Percentiles rank a stretch among this genome's conserved stretches.
Evolutionary conservation across 495 filamentous ascomycete genomes (phyloP).

Genomic region (Ascobolus immersus): DNA sequence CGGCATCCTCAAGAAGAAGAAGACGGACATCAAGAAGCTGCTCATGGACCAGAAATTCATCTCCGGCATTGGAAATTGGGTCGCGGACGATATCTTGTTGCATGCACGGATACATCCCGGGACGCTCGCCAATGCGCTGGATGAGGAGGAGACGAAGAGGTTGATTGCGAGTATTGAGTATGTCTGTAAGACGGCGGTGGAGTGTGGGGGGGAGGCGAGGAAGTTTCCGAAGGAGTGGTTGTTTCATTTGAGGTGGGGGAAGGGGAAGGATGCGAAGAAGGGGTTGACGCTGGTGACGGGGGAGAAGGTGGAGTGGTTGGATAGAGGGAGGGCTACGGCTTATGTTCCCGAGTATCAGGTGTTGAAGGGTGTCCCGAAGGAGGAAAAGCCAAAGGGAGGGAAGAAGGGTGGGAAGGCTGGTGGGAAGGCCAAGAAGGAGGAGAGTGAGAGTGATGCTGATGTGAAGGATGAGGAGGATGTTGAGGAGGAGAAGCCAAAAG

Average conservation of each 20-base stretch:
- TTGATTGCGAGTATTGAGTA: slow-evolving; percentile 50
- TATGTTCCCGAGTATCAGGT: slow-evolving; percentile 67
- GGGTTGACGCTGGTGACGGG: slow-evolving; percentile 47
- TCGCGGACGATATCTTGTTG: slow-evolving; percentile 81
- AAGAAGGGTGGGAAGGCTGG: slow-evolving; percentile 1
- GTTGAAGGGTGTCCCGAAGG: slow-evolving; percentile 35
- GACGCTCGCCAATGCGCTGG: slow-evolving; percentile 66
- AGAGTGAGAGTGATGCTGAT: neutral
- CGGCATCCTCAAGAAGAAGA: slow-evolving; percentile 42
- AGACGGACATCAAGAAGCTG: slow-evolving; percentile 63
- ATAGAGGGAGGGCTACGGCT: slow-evolving; percentile 71
- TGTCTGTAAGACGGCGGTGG: slow-evolving; percentile 55
- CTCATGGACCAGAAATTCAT: slow-evolving; percentile 73
- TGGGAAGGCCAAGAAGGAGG: slow-evolving; percentile 1
- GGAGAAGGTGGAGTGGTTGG: slow-evolving; percentile 54
- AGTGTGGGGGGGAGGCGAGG: slow-evolving; percentile 65
- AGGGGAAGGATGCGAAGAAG: slow-evolving; percentile 49
- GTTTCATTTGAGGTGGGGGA: slow-evolving; percentile 74
- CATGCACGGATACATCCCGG: slow-evolving; percentile 75
- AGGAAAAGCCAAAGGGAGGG: slow-evolving; percentile 12
- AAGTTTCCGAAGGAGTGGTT: slow-evolving; percentile 79
- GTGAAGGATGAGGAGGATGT: slow-evolving; percentile 1
- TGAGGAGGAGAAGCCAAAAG: neutral
- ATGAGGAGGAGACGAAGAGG: slow-evolving; percentile 38
- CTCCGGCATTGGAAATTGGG: slow-evolving; percentile 91